Base-by-base conservation (phyloP, 805 yeast species). In the Saturnispora halmiae region DNA sequence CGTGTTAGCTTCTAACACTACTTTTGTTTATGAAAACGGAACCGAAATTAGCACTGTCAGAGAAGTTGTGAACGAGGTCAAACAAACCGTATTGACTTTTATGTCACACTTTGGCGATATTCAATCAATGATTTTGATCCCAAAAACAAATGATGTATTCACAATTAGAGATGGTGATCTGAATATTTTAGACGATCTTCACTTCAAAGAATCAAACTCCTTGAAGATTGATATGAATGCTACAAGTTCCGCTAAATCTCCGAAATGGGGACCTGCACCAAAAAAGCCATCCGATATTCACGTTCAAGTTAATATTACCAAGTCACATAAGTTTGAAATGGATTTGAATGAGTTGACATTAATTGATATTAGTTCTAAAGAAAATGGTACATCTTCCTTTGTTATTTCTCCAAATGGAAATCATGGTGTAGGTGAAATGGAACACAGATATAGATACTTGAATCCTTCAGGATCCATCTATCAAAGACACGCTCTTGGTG, bases 381-480 rank as follows among this genome's bases (percentile, higher is more conserved):
- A 72, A 47, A 63, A 65, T 34, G 79, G 77, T 18, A 60, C 70
- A 2, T 69, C 78, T 0, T 46, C 46, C 7, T 71, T 57, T 48
- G 61, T 67, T 1, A 33, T 71, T 3, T 58, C 71, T 6, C 68
- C 69, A n/a, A 33, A 43, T 8, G 75, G 75, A 3, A 71, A 72
- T 47, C 56, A 61, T 45, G 78, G 77, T 1, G 46, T 48, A n/a
- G 77, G 75, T 6, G 39, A 51, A 3, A 49, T 60, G 26, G 52
- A 59, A 50, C 50, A 67, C 61, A 40, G 57, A 45, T 45, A 69
- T 46, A 53, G 55, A 18, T 38, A 55, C 34, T 39, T 45, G 13
- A 43, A 53, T 16, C 46, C 53, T 3, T 58, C 59, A 24, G 44
- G 48, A 9, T 26, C 31, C 30, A 21, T 38, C 6, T 63, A 56